Conservation (phyloP, 148 eudicot genomes). For the Suaeda aralocaspica region DNA sequence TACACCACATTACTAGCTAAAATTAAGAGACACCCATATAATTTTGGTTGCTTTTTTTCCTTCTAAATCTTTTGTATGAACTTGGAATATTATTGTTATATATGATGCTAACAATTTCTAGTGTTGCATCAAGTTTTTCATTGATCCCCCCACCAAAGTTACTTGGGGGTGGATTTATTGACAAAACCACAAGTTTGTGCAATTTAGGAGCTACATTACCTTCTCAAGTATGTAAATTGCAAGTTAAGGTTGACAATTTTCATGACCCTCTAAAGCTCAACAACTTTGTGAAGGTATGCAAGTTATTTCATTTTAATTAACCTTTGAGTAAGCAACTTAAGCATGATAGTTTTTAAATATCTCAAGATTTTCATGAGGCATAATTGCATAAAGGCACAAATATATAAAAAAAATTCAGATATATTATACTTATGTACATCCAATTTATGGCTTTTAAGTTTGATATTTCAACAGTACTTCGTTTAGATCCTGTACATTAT, state of each 20-base stretch:
- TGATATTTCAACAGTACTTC: too few relatives aligned
- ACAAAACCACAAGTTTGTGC: background rate
- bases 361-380: too few relatives aligned
- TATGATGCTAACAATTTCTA: constrained; percentile 32
- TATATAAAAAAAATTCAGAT: too few relatives aligned
- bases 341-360: too few relatives aligned
- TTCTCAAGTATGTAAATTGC: constrained; percentile 16
- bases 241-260: constrained; percentile 24
- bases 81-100: background rate
- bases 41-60: background rate
- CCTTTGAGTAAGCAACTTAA: too few relatives aligned
- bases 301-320: too few relatives aligned
- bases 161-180: background rate
- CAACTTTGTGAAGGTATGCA: constrained; percentile 24
- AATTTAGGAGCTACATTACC: constrained; percentile 11
- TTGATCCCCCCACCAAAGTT: constrained; percentile 15
- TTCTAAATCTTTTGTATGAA: background rate
- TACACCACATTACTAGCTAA: background rate
- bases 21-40: background rate
- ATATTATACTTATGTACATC: too few relatives aligned
- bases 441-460: too few relatives aligned
- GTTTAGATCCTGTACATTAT: too few relatives aligned
- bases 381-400: too few relatives aligned
- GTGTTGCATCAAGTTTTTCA: constrained; percentile 12
- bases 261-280: constrained; percentile 28